Conservation (phyloP, 805 yeast species). For the Yamadazyma sp. region DNA sequence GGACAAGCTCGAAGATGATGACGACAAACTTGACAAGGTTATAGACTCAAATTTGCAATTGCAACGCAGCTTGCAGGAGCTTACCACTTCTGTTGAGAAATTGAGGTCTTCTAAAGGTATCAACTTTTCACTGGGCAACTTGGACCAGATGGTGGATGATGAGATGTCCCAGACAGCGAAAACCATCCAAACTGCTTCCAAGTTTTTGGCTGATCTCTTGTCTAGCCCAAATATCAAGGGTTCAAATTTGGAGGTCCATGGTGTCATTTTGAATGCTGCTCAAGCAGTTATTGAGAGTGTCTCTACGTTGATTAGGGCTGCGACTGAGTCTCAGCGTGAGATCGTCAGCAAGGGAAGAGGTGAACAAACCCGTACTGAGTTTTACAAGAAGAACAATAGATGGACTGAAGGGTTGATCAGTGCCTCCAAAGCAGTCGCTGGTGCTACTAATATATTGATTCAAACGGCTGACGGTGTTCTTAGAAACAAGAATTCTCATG, state of each 20-base stretch:
- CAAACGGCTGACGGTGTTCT: constrained; percentile 86
- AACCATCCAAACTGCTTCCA: constrained; percentile 65
- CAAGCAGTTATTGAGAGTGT: constrained; percentile 79
- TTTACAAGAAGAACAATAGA: constrained; percentile 81
- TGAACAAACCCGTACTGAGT: constrained; percentile 62
- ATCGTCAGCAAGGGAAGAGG: constrained; percentile 74
- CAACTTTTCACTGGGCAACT: constrained; percentile 44
- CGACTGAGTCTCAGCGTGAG: constrained; percentile 79
- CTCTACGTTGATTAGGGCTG: constrained; percentile 66
- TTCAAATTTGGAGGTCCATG: constrained; percentile 67
- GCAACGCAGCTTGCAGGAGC: constrained; percentile 65
- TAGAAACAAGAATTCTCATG: constrained; percentile 61
- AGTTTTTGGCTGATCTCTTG: constrained; percentile 54
- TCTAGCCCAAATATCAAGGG: constrained; percentile 53
- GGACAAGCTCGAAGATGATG: constrained; percentile 51
- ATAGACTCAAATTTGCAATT: constrained; percentile 73
- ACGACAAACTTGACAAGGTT: constrained; percentile 70
- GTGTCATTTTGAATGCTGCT: constrained; percentile 75
- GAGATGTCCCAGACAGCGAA: constrained; percentile 75
- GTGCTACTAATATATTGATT: constrained; percentile 77
- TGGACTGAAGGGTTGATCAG: constrained; percentile 94
- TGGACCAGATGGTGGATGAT: constrained; percentile 68
- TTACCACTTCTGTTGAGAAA: constrained; percentile 55
- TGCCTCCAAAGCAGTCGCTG: constrained; percentile 85
- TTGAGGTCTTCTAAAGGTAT: constrained; percentile 38